Evolutionary conservation across 2,329 filamentous ascomycete genomes (phyloP), one percentile per base, ranked within the genome.

Genomic region (Cercospora brassicicola): DNA sequence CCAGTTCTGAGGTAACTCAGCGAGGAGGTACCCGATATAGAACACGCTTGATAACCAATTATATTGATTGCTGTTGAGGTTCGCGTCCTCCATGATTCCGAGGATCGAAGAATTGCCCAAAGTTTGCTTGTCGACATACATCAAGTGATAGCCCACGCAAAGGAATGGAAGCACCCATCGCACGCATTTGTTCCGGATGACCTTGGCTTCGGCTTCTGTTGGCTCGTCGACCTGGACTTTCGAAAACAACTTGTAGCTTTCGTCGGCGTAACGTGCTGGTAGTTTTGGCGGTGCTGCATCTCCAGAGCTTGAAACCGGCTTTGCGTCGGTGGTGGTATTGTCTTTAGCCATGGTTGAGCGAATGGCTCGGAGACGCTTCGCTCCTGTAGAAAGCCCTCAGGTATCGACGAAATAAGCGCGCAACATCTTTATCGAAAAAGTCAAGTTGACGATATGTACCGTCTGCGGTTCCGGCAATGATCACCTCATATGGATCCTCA

Each of bases 61-160:
- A 36, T 80, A 81, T 42, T 68, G 63, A 2, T n/a, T 64, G 42
- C 59, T 66, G 53, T 60, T 69, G 63, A 71, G 59, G 28, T 72
- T 67, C 0, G 75, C 75, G 65, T 79, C 76, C 23, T 76, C 68
- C 71, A 78, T 75, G 23, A 78, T 77, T 0, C 77, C 77, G 1
- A 79, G 67, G 28, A 78, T 76, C 2, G 76, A 71, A 18, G 75
- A 76, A 59, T 69, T 69, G 69, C 69, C 69, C 15, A 71, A 39
- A 6, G 67, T 69, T 60, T 71, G 69, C 60, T 71, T 71, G 63
- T 71, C 69, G 45, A 71, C 67, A 56, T 69, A 71, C 67, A 71
- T 71, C 53, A 69, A 48, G 39, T 71, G 69, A 61, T 71, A 71
- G n/a, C 67, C 69, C 7, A 69, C 36, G 30, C 69, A 71, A 4